Percentiles rank a stretch among this genome's conserved stretches.
These are phyloP conservation scores for Berkeleyomyces rouxiae DNA, from an alignment of 2,329 filamentous ascomycete genomes.

Conservation along the genomic window DNA sequence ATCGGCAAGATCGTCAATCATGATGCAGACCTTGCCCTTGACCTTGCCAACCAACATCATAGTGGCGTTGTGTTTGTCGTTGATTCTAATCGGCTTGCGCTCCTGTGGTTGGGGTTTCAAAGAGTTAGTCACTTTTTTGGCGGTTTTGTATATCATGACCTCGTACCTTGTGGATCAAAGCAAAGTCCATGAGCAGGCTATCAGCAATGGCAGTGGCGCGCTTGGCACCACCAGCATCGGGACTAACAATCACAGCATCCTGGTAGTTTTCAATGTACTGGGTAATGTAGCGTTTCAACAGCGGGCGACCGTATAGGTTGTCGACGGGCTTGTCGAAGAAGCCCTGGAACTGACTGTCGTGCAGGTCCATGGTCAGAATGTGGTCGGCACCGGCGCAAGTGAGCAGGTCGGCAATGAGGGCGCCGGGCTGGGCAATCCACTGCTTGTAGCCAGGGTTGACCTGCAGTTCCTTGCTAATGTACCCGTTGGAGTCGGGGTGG, in stretches of 20 bases:
- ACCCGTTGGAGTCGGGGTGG: slow-evolving; percentile 18
- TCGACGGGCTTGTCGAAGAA: slow-evolving; percentile 99
- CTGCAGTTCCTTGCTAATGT: slow-evolving; percentile 36
- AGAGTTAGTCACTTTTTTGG: background rate
- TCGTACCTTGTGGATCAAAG: slow-evolving; percentile 83
- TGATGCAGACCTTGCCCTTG: slow-evolving; percentile 61
- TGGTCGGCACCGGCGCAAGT: slow-evolving; percentile 94
- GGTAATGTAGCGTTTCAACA: slow-evolving; percentile 56
- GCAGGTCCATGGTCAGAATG: slow-evolving; percentile 93
- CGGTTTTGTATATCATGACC: too few relatives aligned
- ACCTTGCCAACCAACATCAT: slow-evolving; percentile 95
- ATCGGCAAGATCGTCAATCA: slow-evolving; percentile 88
- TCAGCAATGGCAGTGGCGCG: slow-evolving; percentile 91
- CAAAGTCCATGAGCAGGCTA: slow-evolving; percentile 83
- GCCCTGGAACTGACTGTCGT: slow-evolving; percentile 92
- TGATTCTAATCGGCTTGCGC: slow-evolving; percentile 75
- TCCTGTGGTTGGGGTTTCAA: slow-evolving; percentile 37
- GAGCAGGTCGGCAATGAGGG: slow-evolving; percentile 80
- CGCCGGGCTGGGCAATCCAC: slow-evolving; percentile 96
- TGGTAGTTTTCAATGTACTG: slow-evolving; percentile 71
- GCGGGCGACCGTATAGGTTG: slow-evolving; percentile 76
- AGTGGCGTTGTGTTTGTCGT: slow-evolving; percentile 74
- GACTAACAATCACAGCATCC: slow-evolving; percentile 82
- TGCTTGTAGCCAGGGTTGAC: slow-evolving; percentile 90
- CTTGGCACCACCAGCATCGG: slow-evolving; percentile 92